Evolutionary conservation across 2,329 filamentous ascomycete species (phyloP), one percentile per base, ranked within the genome.

Genomic region (Monosporascus sp.): DNA sequence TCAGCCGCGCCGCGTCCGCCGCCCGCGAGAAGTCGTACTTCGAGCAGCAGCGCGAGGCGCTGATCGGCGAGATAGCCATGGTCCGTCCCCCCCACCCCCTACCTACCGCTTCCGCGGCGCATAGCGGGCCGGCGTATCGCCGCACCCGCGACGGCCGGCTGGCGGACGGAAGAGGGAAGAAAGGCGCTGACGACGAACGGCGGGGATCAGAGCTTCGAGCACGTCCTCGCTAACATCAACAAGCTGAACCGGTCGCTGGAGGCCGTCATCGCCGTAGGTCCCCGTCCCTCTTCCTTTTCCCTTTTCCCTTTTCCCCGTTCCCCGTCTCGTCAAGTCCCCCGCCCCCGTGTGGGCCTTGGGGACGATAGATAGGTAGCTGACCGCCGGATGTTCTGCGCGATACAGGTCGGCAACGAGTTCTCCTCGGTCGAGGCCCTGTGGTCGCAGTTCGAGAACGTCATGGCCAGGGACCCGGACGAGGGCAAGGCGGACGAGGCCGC

Each of bases 401-500:
- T 18, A 22, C 51, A 90, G 86, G 86, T 99, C 50, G 94, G 94
- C 38, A 96, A 96, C 72, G 94, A 99, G 67, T 97, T 99, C 73
- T 87, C 89, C n/a, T 92, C 91, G 4, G 94, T 99, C 44, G 94
- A 99, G 71, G 91, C 91, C 31, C 80, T 99, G 17, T 99, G 94
- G 94, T 95, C 89, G 40, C 91, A 96, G 65, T 97, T 99, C 67
- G 94, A 99, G 74, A 89, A 87, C 61, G 92, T 97, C 63, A 97
- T 97, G 92, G 89, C 84, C 8, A 89, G 87, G 65, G 81, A 87
- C 52, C 72, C 74, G 3, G 75, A 73, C 47, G 64, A 66, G 47
- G 58, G 51, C 51, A 58, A 64, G 37, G 54, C 64, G 45, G 49
- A 50, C 37, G 56, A 22, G 3, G 46, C 45, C 20, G 51, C 26